phyloP scores from a whole-genome alignment of 164 flowering plant species.

The Vitis riparia region DNA sequence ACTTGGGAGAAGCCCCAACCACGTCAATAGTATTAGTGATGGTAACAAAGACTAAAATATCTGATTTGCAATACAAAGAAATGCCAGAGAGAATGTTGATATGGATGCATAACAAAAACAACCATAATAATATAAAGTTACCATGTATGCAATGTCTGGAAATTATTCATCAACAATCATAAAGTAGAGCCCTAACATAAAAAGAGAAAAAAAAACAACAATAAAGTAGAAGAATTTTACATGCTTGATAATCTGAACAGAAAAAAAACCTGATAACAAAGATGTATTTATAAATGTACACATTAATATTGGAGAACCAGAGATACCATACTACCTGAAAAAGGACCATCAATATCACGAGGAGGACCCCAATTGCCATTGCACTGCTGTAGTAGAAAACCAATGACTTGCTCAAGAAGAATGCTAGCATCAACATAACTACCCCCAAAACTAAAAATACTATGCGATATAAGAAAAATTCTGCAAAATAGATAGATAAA shows the following conservation, averaged over 20 bases:
- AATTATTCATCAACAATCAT: no score
- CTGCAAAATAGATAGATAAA: constrained; percentile 47
- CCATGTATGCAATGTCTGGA: no score
- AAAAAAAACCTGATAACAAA: no score
- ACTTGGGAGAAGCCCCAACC: no score
- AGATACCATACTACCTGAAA: constrained; percentile 64
- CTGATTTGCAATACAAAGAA: neutral
- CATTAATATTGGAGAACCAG: neutral
- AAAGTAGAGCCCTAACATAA: neutral
- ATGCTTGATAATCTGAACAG: no score
- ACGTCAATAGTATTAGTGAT: no score
- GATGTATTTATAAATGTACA: neutral
- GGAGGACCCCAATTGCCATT: constrained; percentile 80
- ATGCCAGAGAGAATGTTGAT: neutral
- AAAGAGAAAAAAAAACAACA: neutral
- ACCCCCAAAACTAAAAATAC: constrained; percentile 62
- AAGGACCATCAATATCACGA: constrained; percentile 78
- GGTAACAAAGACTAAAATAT: neutral
- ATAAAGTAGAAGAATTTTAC: neutral
- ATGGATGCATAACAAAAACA: neutral
- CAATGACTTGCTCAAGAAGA: constrained; percentile 63
- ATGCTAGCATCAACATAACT: constrained; percentile 55
- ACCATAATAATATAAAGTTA: no score
- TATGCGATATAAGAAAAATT: constrained; percentile 52
- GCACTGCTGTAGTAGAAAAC: constrained; percentile 85